phyloP scores from a whole-genome alignment of 2,329 filamentous ascomycete genomes.

The Emergomyces orientalis region DNA sequence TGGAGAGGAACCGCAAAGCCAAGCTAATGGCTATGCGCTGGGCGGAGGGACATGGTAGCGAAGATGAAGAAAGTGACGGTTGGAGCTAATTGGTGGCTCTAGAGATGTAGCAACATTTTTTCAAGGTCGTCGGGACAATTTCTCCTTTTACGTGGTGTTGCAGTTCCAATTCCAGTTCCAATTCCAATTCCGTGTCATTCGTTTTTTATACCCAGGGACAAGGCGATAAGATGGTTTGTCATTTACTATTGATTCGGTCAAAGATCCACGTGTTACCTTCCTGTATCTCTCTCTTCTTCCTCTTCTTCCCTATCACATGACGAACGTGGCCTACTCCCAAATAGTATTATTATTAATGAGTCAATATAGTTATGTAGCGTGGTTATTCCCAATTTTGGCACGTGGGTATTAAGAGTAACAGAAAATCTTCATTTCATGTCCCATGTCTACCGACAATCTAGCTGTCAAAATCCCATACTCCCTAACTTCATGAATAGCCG shows the following conservation, averaged over 20 bases:
- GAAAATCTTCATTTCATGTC: neutral
- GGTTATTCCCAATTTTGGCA: neutral
- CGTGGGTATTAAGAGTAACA: neutral
- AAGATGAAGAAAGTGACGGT: conserved; percentile 14
- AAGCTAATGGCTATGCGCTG: conserved; percentile 27
- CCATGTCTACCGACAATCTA: neutral
- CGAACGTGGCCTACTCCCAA: neutral
- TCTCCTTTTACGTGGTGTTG: neutral
- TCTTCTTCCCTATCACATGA: neutral
- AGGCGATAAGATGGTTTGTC: neutral
- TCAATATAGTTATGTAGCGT: neutral
- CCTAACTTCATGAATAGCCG: neutral
- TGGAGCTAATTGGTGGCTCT: conserved; percentile 6
- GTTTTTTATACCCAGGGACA: neutral
- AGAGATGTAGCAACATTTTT: neutral
- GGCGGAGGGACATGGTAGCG: conserved; percentile 19
- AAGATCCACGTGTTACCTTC: neutral
- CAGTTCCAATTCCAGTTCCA: neutral
- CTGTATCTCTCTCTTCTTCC: neutral
- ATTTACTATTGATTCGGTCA: neutral
- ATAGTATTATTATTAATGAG: neutral
- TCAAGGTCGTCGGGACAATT: neutral
- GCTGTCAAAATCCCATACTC: neutral
- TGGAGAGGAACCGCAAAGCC: conserved; percentile 25
- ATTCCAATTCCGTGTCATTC: neutral